Percentiles rank a stretch among this genome's conserved stretches.
Conservation (phyloP, 352 stramenopile genomes). For the Globisporangium nodosum region DNA sequence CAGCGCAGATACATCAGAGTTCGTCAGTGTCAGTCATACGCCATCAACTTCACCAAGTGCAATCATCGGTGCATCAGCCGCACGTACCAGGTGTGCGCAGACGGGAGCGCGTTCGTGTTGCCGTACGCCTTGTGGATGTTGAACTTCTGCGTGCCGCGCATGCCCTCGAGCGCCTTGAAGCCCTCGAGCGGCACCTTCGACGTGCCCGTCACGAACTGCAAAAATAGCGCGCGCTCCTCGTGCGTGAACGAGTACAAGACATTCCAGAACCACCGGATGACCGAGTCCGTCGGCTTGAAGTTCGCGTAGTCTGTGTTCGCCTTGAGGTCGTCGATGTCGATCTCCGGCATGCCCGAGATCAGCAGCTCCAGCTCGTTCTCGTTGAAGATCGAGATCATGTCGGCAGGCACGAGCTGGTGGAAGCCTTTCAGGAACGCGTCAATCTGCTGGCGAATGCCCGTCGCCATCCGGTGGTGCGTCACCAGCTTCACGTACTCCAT, state of each 20-base stretch:
- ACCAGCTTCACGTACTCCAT: conserved; percentile 93
- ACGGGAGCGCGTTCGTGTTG: conserved; percentile 78
- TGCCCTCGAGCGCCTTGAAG: conserved; percentile 98
- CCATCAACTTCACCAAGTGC: neutral
- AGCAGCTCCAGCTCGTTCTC: conserved; percentile 92
- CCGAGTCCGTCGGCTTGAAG: conserved; percentile 84
- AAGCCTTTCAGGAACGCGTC: conserved; percentile 89
- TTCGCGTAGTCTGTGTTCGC: conserved; percentile 92
- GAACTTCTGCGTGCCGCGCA: conserved; percentile 98
- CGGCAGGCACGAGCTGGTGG: conserved; percentile 86
- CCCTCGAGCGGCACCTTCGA: conserved; percentile 95
- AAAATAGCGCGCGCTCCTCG: conserved; percentile 88
- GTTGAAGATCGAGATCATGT: conserved; percentile 93
- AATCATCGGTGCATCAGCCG: conserved; percentile 5
- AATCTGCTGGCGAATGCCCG: conserved; percentile 94
- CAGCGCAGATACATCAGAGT: conserved; percentile 7
- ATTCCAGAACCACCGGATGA: conserved; percentile 95
- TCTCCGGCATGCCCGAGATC: conserved; percentile 91
- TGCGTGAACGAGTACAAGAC: conserved; percentile 88
- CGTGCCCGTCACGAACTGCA: conserved; percentile 93
- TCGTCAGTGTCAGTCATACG: conserved; percentile 1
- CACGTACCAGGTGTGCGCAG: conserved; percentile 95
- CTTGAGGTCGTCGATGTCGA: conserved; percentile 94
- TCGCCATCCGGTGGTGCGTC: conserved; percentile 99
- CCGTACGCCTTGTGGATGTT: conserved; percentile 98